Percentiles rank a stretch among this genome's conserved stretches.
phyloP scores from a whole-genome alignment of 2,329 filamentous ascomycete genomes.

The Botrytis fragariae region DNA sequence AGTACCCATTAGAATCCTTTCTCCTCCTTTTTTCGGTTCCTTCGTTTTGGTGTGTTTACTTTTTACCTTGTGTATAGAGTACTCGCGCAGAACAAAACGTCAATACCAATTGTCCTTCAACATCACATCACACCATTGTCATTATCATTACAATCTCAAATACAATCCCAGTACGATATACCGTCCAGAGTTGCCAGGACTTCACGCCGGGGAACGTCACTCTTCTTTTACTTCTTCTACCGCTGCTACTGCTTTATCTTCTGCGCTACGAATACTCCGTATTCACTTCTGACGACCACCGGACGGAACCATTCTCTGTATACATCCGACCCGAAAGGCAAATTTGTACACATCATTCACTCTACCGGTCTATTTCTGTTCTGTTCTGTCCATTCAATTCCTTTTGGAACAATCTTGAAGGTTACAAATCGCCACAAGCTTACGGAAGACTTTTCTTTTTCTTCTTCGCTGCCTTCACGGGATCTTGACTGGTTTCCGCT shows the following conservation, averaged over 20 bases:
- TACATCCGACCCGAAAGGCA: slow-evolving; percentile 5
- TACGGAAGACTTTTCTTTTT: slow-evolving; percentile 8
- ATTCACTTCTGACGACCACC: background rate
- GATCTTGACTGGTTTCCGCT: background rate
- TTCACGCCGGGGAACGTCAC: background rate
- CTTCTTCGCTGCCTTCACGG: slow-evolving; percentile 7
- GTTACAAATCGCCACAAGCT: slow-evolving; percentile 15
- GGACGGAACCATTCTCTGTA: slow-evolving; percentile 1
- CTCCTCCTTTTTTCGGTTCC: slow-evolving; percentile 12
- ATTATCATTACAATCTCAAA: background rate
- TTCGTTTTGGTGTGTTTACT: slow-evolving; percentile 16
- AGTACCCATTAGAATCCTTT: background rate
- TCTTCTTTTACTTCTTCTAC: background rate
- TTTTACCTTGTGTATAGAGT: slow-evolving; percentile 5
- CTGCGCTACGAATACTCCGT: background rate
- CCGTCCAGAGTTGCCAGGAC: background rate
- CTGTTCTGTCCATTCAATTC: background rate
- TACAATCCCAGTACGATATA: background rate
- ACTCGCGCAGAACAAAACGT: slow-evolving; percentile 9
- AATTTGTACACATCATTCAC: slow-evolving; percentile 5
- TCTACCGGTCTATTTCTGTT: background rate
- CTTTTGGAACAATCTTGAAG: background rate
- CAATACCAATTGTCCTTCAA: background rate
- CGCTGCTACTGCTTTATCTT: background rate
- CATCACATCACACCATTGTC: background rate